These are phyloP conservation scores for Rhizopus arrhizus DNA, from an alignment of 371 early-diverging fungal genomes.

Conservation along the genomic window DNA sequence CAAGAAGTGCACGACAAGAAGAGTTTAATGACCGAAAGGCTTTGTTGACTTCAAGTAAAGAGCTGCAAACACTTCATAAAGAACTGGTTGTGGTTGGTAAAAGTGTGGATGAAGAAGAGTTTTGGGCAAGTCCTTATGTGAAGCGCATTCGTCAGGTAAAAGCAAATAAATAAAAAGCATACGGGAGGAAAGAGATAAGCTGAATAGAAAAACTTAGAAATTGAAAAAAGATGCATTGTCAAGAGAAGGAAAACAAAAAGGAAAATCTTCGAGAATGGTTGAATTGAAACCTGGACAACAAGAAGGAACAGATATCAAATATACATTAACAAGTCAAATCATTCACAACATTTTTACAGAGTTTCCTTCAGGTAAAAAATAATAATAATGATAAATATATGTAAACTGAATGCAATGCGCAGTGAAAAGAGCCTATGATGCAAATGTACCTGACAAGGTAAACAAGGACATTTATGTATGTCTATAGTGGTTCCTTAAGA, in stretches of 20 bases:
- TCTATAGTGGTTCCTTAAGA: not conserved
- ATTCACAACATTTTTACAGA: slow-evolving; percentile 89
- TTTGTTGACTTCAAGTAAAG: slow-evolving; percentile 68
- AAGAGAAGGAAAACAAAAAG: slow-evolving; percentile 75
- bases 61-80: slow-evolving; percentile 72
- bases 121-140: slow-evolving; percentile 84
- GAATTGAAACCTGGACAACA: slow-evolving; percentile 79
- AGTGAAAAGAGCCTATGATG: slow-evolving; percentile 83
- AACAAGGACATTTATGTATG: not conserved
- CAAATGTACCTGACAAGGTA: slow-evolving; percentile 84
- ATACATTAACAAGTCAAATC: slow-evolving; percentile 85
- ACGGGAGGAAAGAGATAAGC: not conserved
- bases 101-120: slow-evolving; percentile 85
- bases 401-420: not conserved
- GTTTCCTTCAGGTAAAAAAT: slow-evolving; percentile 75
- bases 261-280: slow-evolving; percentile 81
- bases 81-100: slow-evolving; percentile 77
- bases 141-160: slow-evolving; percentile 43
- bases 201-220: slow-evolving; percentile 41
- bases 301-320: slow-evolving; percentile 82
- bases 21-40: slow-evolving; percentile 65
- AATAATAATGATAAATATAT: not conserved
- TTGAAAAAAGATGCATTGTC: slow-evolving; percentile 73
- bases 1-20: slow-evolving; percentile 43
- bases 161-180: no score